Evolutionary conservation across 1,284 basidiomycete species (phyloP).

Genomic region (Apiotrichum akiyoshidainum): DNA sequence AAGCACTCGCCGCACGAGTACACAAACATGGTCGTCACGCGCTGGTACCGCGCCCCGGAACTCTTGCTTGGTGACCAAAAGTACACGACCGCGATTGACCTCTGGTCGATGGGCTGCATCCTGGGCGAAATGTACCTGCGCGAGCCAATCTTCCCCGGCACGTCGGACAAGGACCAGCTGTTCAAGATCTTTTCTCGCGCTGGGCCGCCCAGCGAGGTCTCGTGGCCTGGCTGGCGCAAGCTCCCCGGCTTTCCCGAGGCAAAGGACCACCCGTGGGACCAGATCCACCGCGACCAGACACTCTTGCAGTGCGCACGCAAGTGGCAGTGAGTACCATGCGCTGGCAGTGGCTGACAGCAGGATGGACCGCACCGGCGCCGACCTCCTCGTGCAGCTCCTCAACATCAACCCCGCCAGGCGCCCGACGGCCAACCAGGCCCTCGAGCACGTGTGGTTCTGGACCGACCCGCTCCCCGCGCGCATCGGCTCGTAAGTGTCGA

Average conservation of each 20-base stretch:
- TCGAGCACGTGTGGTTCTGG: conserved; percentile 62
- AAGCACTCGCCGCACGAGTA: conserved; percentile 60
- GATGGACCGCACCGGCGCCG: conserved; percentile 42
- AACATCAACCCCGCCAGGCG: conserved; percentile 56
- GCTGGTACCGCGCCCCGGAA: conserved; percentile 98
- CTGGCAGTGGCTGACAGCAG: too few species aligned
- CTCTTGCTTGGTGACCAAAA: conserved; percentile 81
- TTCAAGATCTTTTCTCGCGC: conserved; percentile 86
- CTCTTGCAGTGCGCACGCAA: conserved; percentile 26
- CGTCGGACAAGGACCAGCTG: conserved; percentile 84
- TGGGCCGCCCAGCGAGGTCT: conserved; percentile 72
- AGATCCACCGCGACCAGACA: conserved; percentile 24
- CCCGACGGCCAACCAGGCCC: conserved; percentile 54
- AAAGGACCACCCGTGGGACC: conserved; percentile 40
- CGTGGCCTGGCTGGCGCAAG: conserved; percentile 72
- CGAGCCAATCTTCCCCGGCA: conserved; percentile 81
- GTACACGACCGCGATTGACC: conserved; percentile 91
- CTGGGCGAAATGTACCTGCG: conserved; percentile 92
- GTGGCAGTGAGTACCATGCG: too few species aligned
- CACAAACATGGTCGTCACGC: conserved; percentile 97
- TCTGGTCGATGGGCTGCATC: conserved; percentile 97
- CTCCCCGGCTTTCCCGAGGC: conserved; percentile 75
- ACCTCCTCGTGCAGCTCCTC: conserved; percentile 54
- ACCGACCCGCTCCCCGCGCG: conserved; percentile 78
- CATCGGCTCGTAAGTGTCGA: conserved; percentile 67